These are phyloP conservation scores for Pezicula rhizophila DNA, from an alignment of 2,329 filamentous ascomycete genomes.

Conservation along the genomic window DNA sequence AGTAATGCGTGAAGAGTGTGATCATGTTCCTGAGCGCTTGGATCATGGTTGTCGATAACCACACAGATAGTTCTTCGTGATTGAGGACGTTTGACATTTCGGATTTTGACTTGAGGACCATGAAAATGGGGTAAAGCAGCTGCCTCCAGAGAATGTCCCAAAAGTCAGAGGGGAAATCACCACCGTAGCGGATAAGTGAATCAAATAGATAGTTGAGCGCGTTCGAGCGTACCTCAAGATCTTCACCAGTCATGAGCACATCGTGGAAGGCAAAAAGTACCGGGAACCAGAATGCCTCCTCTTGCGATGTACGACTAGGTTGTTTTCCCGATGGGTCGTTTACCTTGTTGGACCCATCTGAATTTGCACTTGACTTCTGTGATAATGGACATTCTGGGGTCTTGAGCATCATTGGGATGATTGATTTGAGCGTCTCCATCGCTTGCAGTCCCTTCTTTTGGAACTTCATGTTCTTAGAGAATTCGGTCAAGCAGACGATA, in stretches of 20 bases:
- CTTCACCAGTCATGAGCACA: slow-evolving; percentile 97
- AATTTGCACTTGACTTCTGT: slow-evolving; percentile 42
- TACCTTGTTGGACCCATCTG: slow-evolving; percentile 28
- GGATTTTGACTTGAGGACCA: slow-evolving; percentile 91
- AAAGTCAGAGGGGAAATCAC: slow-evolving; percentile 86
- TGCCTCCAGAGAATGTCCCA: slow-evolving; percentile 99
- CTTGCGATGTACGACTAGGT: slow-evolving; percentile 75
- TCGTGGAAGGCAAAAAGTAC: slow-evolving; percentile 98
- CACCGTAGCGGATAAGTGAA: slow-evolving; percentile 81
- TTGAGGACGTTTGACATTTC: slow-evolving; percentile 95
- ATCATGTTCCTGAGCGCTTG: slow-evolving; percentile 98
- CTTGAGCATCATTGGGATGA: slow-evolving; percentile 89
- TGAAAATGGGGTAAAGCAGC: slow-evolving; percentile 95
- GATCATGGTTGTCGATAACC: slow-evolving; percentile 99
- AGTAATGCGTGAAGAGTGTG: slow-evolving; percentile 97
- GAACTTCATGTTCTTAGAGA: slow-evolving; percentile 97
- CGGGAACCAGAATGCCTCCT: slow-evolving; percentile 98
- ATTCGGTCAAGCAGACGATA: slow-evolving; percentile 93
- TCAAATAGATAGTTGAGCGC: slow-evolving; percentile 97
- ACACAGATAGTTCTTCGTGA: slow-evolving; percentile 95
- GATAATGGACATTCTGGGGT: slow-evolving; percentile 93
- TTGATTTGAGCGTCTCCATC: slow-evolving; percentile 89
- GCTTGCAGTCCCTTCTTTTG: slow-evolving; percentile 97
- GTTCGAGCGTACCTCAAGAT: slow-evolving; percentile 86
- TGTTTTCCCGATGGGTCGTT: slow-evolving; percentile 44